Conservation (phyloP, 2,329 filamentous ascomycete genomes). For the Ophiostoma himal-ulmi region DNA sequence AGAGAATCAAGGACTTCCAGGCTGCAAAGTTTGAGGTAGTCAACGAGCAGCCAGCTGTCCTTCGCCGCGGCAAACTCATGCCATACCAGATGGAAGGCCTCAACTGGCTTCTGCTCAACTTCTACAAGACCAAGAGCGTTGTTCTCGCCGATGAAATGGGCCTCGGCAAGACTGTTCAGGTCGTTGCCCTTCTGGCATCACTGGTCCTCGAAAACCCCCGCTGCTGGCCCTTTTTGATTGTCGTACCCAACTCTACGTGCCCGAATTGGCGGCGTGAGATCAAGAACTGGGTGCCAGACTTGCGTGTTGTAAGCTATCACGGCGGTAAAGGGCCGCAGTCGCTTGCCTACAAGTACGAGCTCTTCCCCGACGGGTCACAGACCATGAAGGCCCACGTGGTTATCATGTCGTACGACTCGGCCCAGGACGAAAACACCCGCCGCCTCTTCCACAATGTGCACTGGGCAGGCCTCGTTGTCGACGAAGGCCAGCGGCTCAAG, state of each 20-base stretch:
- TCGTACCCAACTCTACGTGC: slow-evolving; percentile 91
- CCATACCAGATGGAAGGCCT: slow-evolving; percentile 86
- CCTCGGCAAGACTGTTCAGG: slow-evolving; percentile 92
- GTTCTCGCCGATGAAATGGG: slow-evolving; percentile 98
- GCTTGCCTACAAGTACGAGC: slow-evolving; percentile 73
- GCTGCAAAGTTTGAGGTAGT: slow-evolving; percentile 62
- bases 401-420: slow-evolving; percentile 90
- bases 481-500: slow-evolving; percentile 92
- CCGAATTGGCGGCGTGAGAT: slow-evolving; percentile 98
- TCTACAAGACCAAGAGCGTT: slow-evolving; percentile 73
- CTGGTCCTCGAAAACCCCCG: slow-evolving; percentile 60
- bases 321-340: slow-evolving; percentile 69
- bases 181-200: slow-evolving; percentile 73
- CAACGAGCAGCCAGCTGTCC: slow-evolving; percentile 63
- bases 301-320: slow-evolving; percentile 90
- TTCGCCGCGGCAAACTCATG: slow-evolving; percentile 74
- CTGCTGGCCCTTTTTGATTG: slow-evolving; percentile 88
- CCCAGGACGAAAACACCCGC: slow-evolving; percentile 64
- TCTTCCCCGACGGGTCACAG: slow-evolving; percentile 62
- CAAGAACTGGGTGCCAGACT: slow-evolving; percentile 80
- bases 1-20: slow-evolving; percentile 64
- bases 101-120: slow-evolving; percentile 93
- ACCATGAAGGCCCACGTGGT: slow-evolving; percentile 84
- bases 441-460: slow-evolving; percentile 62
- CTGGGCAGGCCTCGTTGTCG: slow-evolving; percentile 86